These are phyloP conservation scores for Aphanomyces euteiches DNA, from an alignment of 352 stramenopile genomes.

Conservation along the genomic window DNA sequence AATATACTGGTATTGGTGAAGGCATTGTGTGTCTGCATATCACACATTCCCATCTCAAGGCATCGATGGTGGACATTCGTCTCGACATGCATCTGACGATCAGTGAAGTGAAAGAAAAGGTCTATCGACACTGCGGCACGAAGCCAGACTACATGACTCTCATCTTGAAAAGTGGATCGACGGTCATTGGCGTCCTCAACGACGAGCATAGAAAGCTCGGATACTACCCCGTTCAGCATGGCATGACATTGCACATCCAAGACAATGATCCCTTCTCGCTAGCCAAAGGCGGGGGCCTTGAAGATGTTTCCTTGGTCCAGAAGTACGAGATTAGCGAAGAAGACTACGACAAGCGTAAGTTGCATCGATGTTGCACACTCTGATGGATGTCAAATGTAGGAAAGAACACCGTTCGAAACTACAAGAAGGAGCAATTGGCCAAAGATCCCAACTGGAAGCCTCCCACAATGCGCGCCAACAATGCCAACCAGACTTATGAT, in stretches of 20 bases:
- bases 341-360: slow-evolving; percentile 95
- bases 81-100: slow-evolving; percentile 92
- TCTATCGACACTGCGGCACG: slow-evolving; percentile 95
- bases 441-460: slow-evolving; percentile 95
- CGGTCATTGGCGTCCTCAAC: slow-evolving; percentile 45
- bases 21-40: slow-evolving; percentile 93
- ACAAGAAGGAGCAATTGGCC: slow-evolving; percentile 92
- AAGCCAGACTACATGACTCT: slow-evolving; percentile 87
- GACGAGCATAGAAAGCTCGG: slow-evolving; percentile 85
- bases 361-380: not conserved
- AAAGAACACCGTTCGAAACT: slow-evolving; percentile 96
- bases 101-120: slow-evolving; percentile 84
- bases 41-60: slow-evolving; percentile 96
- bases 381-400: slow-evolving; percentile 36
- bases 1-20: slow-evolving; percentile 83
- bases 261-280: slow-evolving; percentile 97
- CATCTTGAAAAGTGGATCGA: slow-evolving; percentile 53
- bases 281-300: slow-evolving; percentile 90
- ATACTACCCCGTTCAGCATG: slow-evolving; percentile 87
- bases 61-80: slow-evolving; percentile 96
- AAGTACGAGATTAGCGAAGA: slow-evolving; percentile 99
- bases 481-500: slow-evolving; percentile 36
- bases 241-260: slow-evolving; percentile 94
- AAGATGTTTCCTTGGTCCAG: slow-evolving; percentile 95
- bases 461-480: slow-evolving; percentile 47